Evolutionary conservation across 768 basidiomycete genomes (phyloP).

Genomic region (Suillus lakei): DNA sequence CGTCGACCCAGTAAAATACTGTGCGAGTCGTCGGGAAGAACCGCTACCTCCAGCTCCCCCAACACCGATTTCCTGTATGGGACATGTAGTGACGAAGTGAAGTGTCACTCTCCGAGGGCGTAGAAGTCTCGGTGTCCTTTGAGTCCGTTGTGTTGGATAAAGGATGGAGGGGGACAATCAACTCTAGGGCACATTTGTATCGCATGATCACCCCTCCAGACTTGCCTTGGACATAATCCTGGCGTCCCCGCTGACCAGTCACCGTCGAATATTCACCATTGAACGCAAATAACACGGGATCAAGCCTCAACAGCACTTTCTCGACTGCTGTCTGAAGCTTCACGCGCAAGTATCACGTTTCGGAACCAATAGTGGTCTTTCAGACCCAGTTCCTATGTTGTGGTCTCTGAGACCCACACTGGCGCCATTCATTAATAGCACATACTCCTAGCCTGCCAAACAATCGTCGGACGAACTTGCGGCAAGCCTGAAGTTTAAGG

Average conservation of each 20-base stretch:
- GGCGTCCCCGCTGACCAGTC: slow-evolving; percentile 12
- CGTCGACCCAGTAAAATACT: slow-evolving; percentile 56
- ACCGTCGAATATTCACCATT: slow-evolving; percentile 32
- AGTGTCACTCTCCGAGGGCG: not conserved
- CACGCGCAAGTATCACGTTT: slow-evolving; percentile 25
- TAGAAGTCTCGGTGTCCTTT: not conserved
- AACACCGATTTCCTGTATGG: slow-evolving; percentile 44
- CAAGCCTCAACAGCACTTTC: not conserved
- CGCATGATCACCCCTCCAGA: slow-evolving; percentile 27
- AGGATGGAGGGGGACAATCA: slow-evolving; percentile 24
- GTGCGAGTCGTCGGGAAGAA: slow-evolving; percentile 60
- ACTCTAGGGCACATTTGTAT: slow-evolving; percentile 28
- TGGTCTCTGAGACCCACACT: no score
- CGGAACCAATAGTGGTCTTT: no score
- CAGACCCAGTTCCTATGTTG: no score
- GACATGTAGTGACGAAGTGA: slow-evolving; percentile 5
- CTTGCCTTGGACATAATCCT: not conserved
- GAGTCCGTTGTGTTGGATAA: not conserved
- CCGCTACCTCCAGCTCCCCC: slow-evolving; percentile 60
- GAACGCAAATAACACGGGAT: slow-evolving; percentile 25
- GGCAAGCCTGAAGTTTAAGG: no score
- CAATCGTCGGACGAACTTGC: no score
- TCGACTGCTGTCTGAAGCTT: slow-evolving; percentile 17
- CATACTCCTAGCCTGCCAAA: no score
- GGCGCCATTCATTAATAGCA: no score